Conservation (phyloP, 192 early-diverging fungal genomes). For the Rhizoclosmatium globosum region DNA sequence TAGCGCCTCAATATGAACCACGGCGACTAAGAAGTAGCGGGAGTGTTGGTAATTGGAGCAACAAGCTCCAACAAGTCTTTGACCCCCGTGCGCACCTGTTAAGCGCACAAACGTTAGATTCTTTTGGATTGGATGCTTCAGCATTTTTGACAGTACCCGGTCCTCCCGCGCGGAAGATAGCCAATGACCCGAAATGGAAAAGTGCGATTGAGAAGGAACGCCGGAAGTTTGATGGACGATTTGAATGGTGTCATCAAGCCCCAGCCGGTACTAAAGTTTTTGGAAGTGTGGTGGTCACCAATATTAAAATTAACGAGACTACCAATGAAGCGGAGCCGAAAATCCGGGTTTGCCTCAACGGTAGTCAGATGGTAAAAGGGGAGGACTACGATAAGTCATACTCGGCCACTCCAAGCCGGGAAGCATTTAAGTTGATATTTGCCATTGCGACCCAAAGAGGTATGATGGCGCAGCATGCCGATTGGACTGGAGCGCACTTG, state of each 20-base stretch:
- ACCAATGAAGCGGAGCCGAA: neutral
- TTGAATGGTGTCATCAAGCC: neutral
- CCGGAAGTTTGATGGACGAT: neutral
- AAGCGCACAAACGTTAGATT: neutral
- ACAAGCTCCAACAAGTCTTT: neutral
- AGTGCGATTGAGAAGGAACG: constrained; percentile 2
- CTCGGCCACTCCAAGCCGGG: neutral
- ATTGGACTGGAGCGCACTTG: neutral
- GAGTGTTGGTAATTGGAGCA: neutral
- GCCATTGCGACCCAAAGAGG: neutral
- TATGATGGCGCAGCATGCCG: neutral
- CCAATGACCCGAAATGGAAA: neutral
- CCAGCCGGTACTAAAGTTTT: neutral
- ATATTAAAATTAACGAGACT: neutral
- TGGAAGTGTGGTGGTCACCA: neutral
- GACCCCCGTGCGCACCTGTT: neutral
- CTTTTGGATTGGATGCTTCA: neutral
- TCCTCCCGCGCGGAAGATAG: neutral
- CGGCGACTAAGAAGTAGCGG: neutral
- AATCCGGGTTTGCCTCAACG: neutral
- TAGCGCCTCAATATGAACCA: neutral
- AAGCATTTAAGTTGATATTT: neutral
- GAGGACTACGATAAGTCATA: neutral
- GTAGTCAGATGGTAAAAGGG: neutral
- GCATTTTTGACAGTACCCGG: constrained; percentile 2